Evolutionary conservation across 371 early-diverging fungal species (phyloP).

Genomic region (Parasitella parasitica): DNA sequence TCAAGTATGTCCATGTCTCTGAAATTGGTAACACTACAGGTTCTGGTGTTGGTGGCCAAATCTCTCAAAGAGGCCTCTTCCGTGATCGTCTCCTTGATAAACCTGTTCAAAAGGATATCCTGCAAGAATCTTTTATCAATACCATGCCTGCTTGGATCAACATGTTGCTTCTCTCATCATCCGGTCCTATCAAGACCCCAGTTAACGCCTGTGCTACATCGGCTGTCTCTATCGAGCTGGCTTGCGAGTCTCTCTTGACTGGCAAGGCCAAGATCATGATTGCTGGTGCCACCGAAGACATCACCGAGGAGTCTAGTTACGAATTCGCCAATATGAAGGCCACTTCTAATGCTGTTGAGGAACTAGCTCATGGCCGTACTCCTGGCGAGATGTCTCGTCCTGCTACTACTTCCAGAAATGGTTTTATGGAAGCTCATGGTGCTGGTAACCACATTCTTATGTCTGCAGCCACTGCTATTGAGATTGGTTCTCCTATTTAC

Average conservation of each 20-base stretch:
- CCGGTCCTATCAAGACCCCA: slow-evolving; percentile 97
- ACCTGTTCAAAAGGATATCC: slow-evolving; percentile 91
- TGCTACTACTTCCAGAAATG: slow-evolving; percentile 85
- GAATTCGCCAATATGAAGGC: slow-evolving; percentile 99
- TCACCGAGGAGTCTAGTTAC: slow-evolving; percentile 90
- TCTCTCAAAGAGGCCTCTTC: slow-evolving; percentile 79
- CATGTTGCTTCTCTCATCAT: slow-evolving; percentile 90
- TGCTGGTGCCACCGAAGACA: slow-evolving; percentile 94
- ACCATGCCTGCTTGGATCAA: slow-evolving; percentile 98
- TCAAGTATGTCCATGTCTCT: slow-evolving; percentile 93
- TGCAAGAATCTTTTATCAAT: slow-evolving; percentile 96
- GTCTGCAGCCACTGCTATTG: slow-evolving; percentile 86
- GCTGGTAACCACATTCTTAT: slow-evolving; percentile 90
- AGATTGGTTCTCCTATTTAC: slow-evolving; percentile 95
- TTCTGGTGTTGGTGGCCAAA: slow-evolving; percentile 86
- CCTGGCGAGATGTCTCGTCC: slow-evolving; percentile 94
- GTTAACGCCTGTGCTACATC: slow-evolving; percentile 96
- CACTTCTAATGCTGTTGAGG: slow-evolving; percentile 83
- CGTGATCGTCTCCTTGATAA: slow-evolving; percentile 77
- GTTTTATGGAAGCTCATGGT: slow-evolving; percentile 97
- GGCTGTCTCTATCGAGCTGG: slow-evolving; percentile 90
- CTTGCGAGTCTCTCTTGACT: slow-evolving; percentile 84
- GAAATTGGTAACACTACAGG: slow-evolving; percentile 94
- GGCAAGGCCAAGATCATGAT: slow-evolving; percentile 95
- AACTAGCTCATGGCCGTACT: slow-evolving; percentile 84